Evolutionary conservation across 2,329 filamentous ascomycete genomes (phyloP).

Genomic region (Fusarium cicatricum): DNA sequence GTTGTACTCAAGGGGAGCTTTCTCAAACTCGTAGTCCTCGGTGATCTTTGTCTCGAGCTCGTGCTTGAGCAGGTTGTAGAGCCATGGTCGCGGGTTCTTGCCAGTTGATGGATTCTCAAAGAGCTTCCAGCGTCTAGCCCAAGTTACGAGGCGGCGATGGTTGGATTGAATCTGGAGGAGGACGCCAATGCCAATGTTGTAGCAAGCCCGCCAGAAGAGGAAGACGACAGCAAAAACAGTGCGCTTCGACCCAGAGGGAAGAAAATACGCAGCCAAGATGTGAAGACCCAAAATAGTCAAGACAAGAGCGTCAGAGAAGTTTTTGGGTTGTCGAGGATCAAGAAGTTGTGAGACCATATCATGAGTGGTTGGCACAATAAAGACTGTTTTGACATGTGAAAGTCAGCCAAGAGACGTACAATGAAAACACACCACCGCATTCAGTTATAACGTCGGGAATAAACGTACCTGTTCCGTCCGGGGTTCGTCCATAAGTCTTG

Average conservation of each 20-base stretch:
- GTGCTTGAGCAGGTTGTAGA: slow-evolving; percentile 84
- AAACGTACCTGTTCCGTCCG: slow-evolving; percentile 81
- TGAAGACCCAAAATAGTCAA: slow-evolving; percentile 80
- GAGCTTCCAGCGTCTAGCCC: slow-evolving; percentile 85
- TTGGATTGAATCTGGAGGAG: slow-evolving; percentile 91
- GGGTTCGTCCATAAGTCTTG: slow-evolving; percentile 91
- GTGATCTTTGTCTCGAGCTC: slow-evolving; percentile 96
- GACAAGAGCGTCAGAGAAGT: slow-evolving; percentile 84
- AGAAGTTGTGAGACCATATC: slow-evolving; percentile 99
- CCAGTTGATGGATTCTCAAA: slow-evolving; percentile 87
- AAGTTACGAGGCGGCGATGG: slow-evolving; percentile 83
- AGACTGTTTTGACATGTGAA: slow-evolving; percentile 67
- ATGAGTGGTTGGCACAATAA: slow-evolving; percentile 93
- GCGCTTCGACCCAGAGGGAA: slow-evolving; percentile 74
- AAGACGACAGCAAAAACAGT: slow-evolving; percentile 85
- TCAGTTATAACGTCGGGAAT: slow-evolving; percentile 1
- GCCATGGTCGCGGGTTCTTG: slow-evolving; percentile 80
- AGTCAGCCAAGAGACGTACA: slow-evolving; percentile 32
- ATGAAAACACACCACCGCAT: slow-evolving; percentile 14
- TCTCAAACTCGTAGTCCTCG: slow-evolving; percentile 90
- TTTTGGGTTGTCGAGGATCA: slow-evolving; percentile 94
- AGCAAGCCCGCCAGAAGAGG: slow-evolving; percentile 89
- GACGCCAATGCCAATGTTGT: slow-evolving; percentile 94
- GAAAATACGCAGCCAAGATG: slow-evolving; percentile 74
- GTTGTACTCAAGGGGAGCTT: slow-evolving; percentile 97